Base-by-base conservation (phyloP, 1,284 basidiomycete species). In the Rhizopogon parksii region DNA sequence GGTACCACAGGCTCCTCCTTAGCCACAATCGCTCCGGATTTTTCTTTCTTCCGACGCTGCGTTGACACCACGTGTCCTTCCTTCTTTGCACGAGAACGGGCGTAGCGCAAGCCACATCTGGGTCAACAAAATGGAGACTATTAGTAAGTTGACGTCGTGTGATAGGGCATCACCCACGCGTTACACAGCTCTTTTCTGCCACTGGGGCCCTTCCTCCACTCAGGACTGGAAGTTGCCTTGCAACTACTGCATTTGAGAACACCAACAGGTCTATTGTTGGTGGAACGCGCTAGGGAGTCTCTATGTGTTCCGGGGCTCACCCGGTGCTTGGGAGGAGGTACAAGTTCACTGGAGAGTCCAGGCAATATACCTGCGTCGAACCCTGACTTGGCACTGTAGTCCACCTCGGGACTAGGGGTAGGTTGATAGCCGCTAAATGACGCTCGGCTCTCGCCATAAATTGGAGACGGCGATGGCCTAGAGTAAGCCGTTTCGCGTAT, bases 101-200 rank as follows among this genome's bases (percentile, higher is more conserved):
- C 87, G 65, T 80, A 91, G 40, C 88, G 82, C 54, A 91, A 73
- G 19, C 88, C 88, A 66, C 88, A 91, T 37, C 86, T 89, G 60
- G 55, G 11, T 56, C 50, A 53, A 56, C 56, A 57, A 55, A 55
- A 59, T 60, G 57, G 64, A 57, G 56, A 62, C 54, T 45, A 54
- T 59, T 37, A 59, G 49, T 51, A 36, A 52, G 30, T 45, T 30
- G 40, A 27, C 24, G 49, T 38, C 25, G 30, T 30, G 19, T 45
- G 53, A 53, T 9, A 51, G 36, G 52, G 49, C 36, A 56, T 56
- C 51, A 78, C 88, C 76, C 70, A 94, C 88, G 92, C 92, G 70
- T 95, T 95, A 68, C 92, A 95, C 42, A 95, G 73, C 66, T 93
- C 89, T 71, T 95, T 95, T 68, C 89, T 87, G 14, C 92, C 92